Conservation (phyloP, 148 eudicot genomes). For the Rhododendron mucronatum region DNA sequence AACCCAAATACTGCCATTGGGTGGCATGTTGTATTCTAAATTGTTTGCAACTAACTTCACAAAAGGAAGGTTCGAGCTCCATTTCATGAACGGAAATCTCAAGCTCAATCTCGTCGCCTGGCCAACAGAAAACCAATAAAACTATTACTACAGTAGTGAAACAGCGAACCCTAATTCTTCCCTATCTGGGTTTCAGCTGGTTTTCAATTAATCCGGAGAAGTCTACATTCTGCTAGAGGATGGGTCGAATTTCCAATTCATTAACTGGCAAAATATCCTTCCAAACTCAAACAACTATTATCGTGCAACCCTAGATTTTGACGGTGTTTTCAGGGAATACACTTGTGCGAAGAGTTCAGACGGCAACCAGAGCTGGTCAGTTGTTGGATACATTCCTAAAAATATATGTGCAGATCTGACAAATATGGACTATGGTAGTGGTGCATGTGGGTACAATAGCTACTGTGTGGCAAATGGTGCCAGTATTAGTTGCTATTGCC, state of each 20-base stretch:
- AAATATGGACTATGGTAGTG: background rate
- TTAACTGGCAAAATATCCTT: background rate
- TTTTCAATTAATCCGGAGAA: background rate
- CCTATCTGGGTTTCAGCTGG: background rate
- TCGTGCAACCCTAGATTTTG: background rate
- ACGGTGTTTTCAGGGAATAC: background rate
- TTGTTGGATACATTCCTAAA: background rate
- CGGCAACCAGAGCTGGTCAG: background rate
- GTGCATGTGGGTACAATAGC: conserved; percentile 8
- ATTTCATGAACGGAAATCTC: no score
- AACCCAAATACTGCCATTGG: no score
- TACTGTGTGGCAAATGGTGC: background rate
- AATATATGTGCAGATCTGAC: background rate
- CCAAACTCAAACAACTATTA: background rate
- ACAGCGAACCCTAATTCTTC: background rate
- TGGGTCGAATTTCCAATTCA: background rate
- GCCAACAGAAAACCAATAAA: background rate
- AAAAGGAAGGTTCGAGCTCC: no score
- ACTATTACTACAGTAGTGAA: background rate
- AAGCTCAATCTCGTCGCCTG: no score
- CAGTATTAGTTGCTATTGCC: background rate
- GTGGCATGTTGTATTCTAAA: no score
- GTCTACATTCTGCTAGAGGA: background rate
- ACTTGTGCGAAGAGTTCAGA: background rate
- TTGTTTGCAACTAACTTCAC: no score